A percentile compares a stretch with the other conserved stretches of the same genome.
Evolutionary conservation across 805 yeast genomes (phyloP).

Genomic region (Priceomyces fermenticarens): DNA sequence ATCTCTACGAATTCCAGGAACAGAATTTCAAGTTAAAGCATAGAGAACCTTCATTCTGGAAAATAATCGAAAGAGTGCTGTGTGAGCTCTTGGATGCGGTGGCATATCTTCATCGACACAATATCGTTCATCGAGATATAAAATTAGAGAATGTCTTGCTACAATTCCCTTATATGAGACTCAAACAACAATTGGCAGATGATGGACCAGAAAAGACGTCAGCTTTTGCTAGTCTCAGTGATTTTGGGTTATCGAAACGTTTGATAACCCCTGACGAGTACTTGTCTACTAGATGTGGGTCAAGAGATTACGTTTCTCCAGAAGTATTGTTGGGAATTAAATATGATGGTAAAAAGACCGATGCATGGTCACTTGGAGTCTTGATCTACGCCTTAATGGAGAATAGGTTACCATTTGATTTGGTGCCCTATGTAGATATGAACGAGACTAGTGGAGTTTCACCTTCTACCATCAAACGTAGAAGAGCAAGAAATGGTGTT

Average conservation of each 20-base stretch:
- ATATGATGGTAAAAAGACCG: conserved; percentile 88
- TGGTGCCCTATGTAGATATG: conserved; percentile 54
- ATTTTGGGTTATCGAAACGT: conserved; percentile 82
- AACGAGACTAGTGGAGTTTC: conserved; percentile 26
- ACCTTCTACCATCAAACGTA: conserved; percentile 42
- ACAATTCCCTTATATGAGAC: conserved; percentile 26
- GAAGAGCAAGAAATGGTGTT: conserved; percentile 47
- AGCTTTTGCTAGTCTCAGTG: conserved; percentile 59
- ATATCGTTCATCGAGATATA: conserved; percentile 85
- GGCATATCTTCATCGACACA: conserved; percentile 61
- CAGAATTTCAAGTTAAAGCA: conserved; percentile 38
- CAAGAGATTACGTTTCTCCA: conserved; percentile 95
- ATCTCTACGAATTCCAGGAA: conserved; percentile 58
- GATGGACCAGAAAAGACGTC: not conserved
- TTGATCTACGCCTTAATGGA: conserved; percentile 82
- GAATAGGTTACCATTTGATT: conserved; percentile 87
- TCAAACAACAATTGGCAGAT: conserved; percentile 18
- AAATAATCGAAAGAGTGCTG: conserved; percentile 58
- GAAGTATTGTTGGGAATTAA: conserved; percentile 87
- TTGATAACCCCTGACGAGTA: conserved; percentile 59
- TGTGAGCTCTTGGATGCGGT: conserved; percentile 71
- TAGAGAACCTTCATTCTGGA: conserved; percentile 35
- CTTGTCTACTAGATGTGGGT: conserved; percentile 88
- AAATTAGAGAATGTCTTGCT: conserved; percentile 82
- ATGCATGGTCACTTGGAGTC: conserved; percentile 95